Base-by-base conservation (phyloP, 2,329 filamentous ascomycete species). In the Allantophomopsis cytisporea region DNA sequence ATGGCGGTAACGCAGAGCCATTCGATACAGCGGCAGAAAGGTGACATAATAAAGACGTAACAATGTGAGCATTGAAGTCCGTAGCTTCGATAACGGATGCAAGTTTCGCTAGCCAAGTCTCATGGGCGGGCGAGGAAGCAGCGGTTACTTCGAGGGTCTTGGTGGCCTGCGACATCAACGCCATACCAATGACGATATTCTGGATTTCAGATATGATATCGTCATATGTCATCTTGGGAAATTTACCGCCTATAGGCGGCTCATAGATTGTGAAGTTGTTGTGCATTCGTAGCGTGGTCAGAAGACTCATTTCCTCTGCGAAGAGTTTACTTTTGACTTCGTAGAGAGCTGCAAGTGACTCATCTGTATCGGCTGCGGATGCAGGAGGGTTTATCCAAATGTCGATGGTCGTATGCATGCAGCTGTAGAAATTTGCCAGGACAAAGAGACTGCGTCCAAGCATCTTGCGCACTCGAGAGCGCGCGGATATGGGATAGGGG, bases 401-500 rank as follows among this genome's bases (percentile, higher is more conserved):
- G 71, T 37, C 68, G 15, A 84, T 66, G 0, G 78, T 82, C 44
- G 81, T 75, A 47, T 81, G 73, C 46, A 83, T 75, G 45, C 79
- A 72, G 6, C 73, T 78, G 52, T 83, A 82, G 54, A 80, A 82
- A 51, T 83, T 84, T 4, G 80, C 81, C 3, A 84, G 65, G 1
- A 85, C 64, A 52, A 83, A 84, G 3, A 87, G 60, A 0, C 78
- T 72, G 0, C 69, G 69, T 4, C 79, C 79, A 1, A 86, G 62
- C 43, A 77, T 76, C 41, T 73, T 71, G 3, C 82, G 69, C 4
- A 86, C 63, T 43, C 73, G 71, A 2, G 74, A 76, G 40, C 81
- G 75, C 49, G 84, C 81, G 0, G 79, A 80, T 38, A 83, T 69
- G 0, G 81, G 80, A 41, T 71, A 80, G 0, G 81, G 81, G 52